Evolutionary conservation across 352 stramenopile genomes (phyloP).

Genomic region (Phytophthora foliorum): DNA sequence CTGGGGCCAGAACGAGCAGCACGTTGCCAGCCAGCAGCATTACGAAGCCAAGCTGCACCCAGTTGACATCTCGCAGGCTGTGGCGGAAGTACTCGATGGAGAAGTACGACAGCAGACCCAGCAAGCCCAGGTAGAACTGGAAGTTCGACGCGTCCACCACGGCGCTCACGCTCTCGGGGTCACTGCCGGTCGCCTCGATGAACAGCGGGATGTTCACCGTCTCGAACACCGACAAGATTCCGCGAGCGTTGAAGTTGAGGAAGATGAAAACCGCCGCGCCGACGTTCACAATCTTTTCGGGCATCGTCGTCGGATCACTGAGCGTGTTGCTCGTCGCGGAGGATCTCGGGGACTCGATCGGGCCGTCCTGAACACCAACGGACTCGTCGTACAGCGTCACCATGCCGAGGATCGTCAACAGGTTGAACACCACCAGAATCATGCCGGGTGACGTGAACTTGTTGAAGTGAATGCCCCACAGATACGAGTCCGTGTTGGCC

Average conservation of each 20-base stretch:
- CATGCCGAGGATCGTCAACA: slow-evolving; percentile 71
- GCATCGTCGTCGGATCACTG: slow-evolving; percentile 57
- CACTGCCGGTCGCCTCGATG: slow-evolving; percentile 65
- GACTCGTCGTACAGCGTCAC: slow-evolving; percentile 65
- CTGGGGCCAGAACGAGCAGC: slow-evolving; percentile 54
- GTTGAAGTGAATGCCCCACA: slow-evolving; percentile 74
- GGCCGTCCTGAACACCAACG: slow-evolving; percentile 62
- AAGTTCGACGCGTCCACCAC: slow-evolving; percentile 77
- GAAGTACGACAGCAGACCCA: slow-evolving; percentile 76
- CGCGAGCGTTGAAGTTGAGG: slow-evolving; percentile 77
- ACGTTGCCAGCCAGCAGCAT: slow-evolving; percentile 69
- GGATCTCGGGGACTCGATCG: slow-evolving; percentile 49
- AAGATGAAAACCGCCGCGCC: slow-evolving; percentile 75
- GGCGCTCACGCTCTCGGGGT: slow-evolving; percentile 52
- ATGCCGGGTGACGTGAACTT: slow-evolving; percentile 73
- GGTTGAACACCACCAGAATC: slow-evolving; percentile 66
- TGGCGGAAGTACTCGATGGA: slow-evolving; percentile 80
- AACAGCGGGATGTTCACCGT: slow-evolving; percentile 86
- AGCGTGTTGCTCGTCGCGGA: slow-evolving; percentile 48
- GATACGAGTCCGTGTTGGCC: slow-evolving; percentile 55
- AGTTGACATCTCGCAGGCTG: slow-evolving; percentile 64
- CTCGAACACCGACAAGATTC: slow-evolving; percentile 82
- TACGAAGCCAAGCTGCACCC: slow-evolving; percentile 69
- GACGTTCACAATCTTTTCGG: slow-evolving; percentile 69
- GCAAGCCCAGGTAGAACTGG: slow-evolving; percentile 77